phyloP scores from a whole-genome alignment of 768 basidiomycete genomes.

The Piloderma croceum region DNA sequence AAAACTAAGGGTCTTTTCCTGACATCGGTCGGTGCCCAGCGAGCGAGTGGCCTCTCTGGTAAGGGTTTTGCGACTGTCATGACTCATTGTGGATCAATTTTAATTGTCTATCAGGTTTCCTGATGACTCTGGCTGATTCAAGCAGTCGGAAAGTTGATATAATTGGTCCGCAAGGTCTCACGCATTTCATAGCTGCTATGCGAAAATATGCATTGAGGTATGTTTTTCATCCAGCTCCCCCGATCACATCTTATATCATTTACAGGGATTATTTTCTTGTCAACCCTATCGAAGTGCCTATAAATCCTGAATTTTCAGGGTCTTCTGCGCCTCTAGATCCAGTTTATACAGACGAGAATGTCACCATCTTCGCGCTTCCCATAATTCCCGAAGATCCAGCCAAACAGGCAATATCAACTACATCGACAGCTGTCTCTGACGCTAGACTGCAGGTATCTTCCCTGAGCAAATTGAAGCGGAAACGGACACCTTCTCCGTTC shows the following conservation, averaged over 20 bases:
- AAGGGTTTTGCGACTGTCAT: constrained; percentile 11
- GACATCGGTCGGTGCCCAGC: constrained; percentile 55
- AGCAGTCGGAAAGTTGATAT: constrained; percentile 41
- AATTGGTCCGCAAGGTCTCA: constrained; percentile 52
- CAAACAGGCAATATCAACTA: too few species aligned
- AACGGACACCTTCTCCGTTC: too few species aligned
- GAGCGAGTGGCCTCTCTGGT: constrained; percentile 74
- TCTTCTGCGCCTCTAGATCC: constrained; percentile 23
- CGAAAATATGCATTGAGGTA: constrained; percentile 51
- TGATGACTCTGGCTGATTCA: constrained; percentile 59
- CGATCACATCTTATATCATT: neutral
- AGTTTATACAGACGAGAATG: constrained; percentile 43
- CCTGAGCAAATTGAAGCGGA: too few species aligned
- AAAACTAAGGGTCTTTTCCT: constrained; percentile 70
- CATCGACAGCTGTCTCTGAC: too few species aligned
- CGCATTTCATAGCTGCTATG: constrained; percentile 50
- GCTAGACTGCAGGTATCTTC: too few species aligned
- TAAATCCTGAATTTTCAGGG: constrained; percentile 9
- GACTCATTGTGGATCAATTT: neutral
- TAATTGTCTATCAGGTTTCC: constrained; percentile 36
- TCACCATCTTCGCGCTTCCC: constrained; percentile 47
- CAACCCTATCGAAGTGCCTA: constrained; percentile 30
- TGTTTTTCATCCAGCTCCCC: constrained; percentile 17
- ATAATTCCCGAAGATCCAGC: constrained; percentile 15
- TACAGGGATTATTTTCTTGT: constrained; percentile 38